phyloP scores from a whole-genome alignment of 2,329 filamentous ascomycete genomes.

The Sclerotinia spermophila region DNA sequence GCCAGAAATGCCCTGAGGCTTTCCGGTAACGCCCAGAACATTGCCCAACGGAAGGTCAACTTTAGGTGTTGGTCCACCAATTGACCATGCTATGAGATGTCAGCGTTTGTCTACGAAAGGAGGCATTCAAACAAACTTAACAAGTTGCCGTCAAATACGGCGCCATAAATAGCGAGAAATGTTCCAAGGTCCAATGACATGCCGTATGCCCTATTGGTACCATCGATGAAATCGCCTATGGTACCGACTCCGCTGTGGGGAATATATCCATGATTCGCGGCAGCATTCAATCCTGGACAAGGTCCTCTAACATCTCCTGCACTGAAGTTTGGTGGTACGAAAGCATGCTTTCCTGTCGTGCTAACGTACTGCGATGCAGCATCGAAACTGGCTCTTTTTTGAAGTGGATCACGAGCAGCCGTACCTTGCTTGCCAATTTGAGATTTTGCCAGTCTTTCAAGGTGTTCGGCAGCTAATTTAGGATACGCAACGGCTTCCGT shows the following conservation, averaged over 20 bases:
- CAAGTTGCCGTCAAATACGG: neutral
- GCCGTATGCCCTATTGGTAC: slow-evolving; percentile 21
- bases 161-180: slow-evolving; percentile 7
- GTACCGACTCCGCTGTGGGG: slow-evolving; percentile 37
- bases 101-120: neutral
- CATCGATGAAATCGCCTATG: slow-evolving; percentile 35
- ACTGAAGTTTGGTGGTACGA: slow-evolving; percentile 26
- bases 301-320: slow-evolving; percentile 23
- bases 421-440: slow-evolving; percentile 10
- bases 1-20: slow-evolving; percentile 45
- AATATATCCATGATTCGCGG: slow-evolving; percentile 43
- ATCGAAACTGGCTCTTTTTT: slow-evolving; percentile 3
- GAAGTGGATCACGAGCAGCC: neutral
- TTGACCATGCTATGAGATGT: neutral
- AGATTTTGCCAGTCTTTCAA: neutral
- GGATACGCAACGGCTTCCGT: slow-evolving; percentile 1
- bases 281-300: slow-evolving; percentile 42
- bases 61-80: slow-evolving; percentile 8
- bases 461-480: neutral
- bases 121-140: neutral
- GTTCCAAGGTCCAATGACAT: slow-evolving; percentile 10
- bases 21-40: slow-evolving; percentile 32
- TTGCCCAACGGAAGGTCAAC: slow-evolving; percentile 24
- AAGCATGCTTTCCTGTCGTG: slow-evolving; percentile 20
- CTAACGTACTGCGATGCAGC: slow-evolving; percentile 12